Conservation (phyloP, 345 rosid genomes). For the rapeseed (Brassica napus) region DNA sequence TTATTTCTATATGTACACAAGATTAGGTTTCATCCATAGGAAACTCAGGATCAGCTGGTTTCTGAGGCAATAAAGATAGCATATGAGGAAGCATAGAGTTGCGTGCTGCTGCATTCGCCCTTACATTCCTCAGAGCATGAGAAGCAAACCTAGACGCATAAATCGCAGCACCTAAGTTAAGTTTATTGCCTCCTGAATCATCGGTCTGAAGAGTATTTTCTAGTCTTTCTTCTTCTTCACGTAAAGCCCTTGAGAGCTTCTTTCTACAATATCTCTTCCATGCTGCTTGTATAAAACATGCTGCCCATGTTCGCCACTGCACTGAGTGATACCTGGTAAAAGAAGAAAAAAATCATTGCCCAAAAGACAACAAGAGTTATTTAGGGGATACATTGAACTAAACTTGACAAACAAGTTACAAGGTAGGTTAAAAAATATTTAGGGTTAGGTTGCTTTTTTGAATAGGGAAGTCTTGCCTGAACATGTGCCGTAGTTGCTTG, state of each 20-base stretch:
- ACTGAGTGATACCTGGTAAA: conserved; percentile 39
- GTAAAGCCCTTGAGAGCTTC: conserved; percentile 39
- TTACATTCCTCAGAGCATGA: conserved; percentile 47
- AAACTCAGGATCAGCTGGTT: conserved; percentile 70
- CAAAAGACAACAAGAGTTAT: background rate
- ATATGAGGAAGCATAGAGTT: conserved; percentile 41
- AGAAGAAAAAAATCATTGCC: background rate
- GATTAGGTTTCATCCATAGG: conserved; percentile 36
- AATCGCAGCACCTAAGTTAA: conserved; percentile 53
- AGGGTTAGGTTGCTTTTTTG: background rate
- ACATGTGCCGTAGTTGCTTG: conserved; percentile 43
- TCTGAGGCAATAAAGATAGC: conserved; percentile 63
- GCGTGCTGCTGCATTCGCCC: conserved; percentile 33
- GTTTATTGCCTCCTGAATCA: conserved; percentile 25
- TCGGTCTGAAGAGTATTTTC: conserved; percentile 42
- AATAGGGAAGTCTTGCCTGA: conserved; percentile 7
- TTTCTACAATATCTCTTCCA: conserved; percentile 44
- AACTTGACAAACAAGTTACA: conserved; percentile 10
- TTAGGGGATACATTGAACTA: background rate
- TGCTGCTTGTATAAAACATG: conserved; percentile 46
- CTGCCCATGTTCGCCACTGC: conserved; percentile 46
- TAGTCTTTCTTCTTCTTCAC: conserved; percentile 41
- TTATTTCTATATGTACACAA: background rate
- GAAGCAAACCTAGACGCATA: conserved; percentile 67
- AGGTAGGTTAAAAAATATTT: background rate